A percentile compares a stretch with the other conserved stretches of the same genome.
These are phyloP conservation scores for Tetrastigma voinierianum DNA, from an alignment of 164 flowering plant genomes.

Conservation along the genomic window DNA sequence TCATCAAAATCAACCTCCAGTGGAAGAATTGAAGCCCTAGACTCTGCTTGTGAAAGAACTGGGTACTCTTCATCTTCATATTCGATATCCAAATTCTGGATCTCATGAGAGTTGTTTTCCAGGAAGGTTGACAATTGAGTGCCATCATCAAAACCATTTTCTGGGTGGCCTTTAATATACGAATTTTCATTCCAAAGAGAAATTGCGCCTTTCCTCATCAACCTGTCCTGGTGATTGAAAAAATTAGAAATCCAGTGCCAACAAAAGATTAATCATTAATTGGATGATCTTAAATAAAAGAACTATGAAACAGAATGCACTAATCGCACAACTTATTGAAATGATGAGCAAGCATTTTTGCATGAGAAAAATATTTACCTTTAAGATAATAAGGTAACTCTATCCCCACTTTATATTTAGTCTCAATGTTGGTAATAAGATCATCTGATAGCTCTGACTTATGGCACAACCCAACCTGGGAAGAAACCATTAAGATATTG, in stretches of 20 bases:
- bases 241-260: background rate
- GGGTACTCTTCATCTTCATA: constrained; percentile 23
- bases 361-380: constrained; percentile 39
- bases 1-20: constrained; percentile 86
- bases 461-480: constrained; percentile 93
- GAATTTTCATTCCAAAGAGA: constrained; percentile 89
- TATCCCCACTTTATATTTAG: constrained; percentile 64
- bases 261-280: too few relatives aligned
- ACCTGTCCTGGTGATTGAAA: constrained; percentile 39
- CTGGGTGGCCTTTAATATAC: constrained; percentile 29
- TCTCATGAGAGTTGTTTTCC: constrained; percentile 7
- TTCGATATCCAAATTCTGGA: constrained; percentile 20
- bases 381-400: constrained; percentile 67
- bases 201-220: constrained; percentile 60
- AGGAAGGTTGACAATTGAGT: constrained; percentile 1
- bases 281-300: background rate
- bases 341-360: too few relatives aligned
- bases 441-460: constrained; percentile 80
- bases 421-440: constrained; percentile 47
- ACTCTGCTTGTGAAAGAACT: constrained; percentile 46
- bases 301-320: background rate
- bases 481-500: constrained; percentile 2
- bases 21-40: constrained; percentile 81
- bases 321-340: too few relatives aligned
- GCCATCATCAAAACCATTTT: constrained; percentile 18